Conservation (phyloP, 2,329 filamentous ascomycete species). For the Colletotrichum sojae region DNA sequence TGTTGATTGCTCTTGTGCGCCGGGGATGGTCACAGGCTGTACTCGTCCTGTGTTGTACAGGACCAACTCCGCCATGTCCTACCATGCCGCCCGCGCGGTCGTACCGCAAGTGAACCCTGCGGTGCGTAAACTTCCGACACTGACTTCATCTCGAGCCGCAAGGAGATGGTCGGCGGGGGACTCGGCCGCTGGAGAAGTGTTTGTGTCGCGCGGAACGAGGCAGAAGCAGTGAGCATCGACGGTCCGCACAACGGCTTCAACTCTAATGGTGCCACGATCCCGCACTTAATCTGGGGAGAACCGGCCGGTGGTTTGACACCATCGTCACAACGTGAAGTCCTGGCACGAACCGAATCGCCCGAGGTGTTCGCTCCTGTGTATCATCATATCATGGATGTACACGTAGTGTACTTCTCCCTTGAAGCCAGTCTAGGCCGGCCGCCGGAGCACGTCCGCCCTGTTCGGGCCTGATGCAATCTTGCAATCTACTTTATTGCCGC, state of each 20-base stretch:
- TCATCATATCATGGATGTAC: no score
- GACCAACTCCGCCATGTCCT: not conserved
- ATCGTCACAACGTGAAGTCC: not conserved
- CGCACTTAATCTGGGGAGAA: slow-evolving; percentile 5
- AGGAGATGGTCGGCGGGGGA: slow-evolving; percentile 4
- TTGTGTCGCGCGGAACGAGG: not conserved
- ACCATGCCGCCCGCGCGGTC: not conserved
- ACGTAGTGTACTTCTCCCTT: not conserved
- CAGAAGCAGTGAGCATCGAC: not conserved
- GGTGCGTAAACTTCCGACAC: slow-evolving; percentile 17
- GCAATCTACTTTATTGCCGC: not conserved
- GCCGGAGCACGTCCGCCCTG: not conserved
- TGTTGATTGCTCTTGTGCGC: not conserved
- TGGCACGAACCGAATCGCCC: not conserved
- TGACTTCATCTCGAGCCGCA: slow-evolving; percentile 17
- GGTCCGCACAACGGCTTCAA: slow-evolving; percentile 35
- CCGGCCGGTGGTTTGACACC: not conserved
- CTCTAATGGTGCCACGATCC: slow-evolving; percentile 10
- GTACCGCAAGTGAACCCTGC: not conserved
- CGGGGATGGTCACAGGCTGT: not conserved
- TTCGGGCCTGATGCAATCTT: not conserved
- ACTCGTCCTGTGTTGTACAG: not conserved
- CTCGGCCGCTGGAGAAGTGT: not conserved
- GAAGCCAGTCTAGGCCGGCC: not conserved
- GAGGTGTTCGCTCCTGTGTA: not conserved